These are phyloP conservation scores for Byssochlamys sp. DNA, from an alignment of 2,329 filamentous ascomycete species.

Conservation along the genomic window DNA sequence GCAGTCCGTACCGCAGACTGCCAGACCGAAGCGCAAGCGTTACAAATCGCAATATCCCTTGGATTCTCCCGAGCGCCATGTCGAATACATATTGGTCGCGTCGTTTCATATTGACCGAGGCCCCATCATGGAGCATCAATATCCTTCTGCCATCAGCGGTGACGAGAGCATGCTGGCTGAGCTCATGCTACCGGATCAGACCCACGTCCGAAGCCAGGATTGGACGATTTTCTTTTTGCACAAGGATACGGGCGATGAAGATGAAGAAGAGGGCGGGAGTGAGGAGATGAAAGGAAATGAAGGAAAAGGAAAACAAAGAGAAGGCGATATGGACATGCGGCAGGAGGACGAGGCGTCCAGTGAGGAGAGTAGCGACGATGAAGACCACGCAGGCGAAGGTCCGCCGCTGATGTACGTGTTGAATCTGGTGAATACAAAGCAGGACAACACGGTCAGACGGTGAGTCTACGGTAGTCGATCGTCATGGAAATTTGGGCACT, in stretches of 20 bases:
- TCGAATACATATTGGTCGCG: slow-evolving; percentile 95
- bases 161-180: slow-evolving; percentile 98
- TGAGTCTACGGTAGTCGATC: slow-evolving; percentile 20
- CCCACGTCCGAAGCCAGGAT: slow-evolving; percentile 86
- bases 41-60: slow-evolving; percentile 67
- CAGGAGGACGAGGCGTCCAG: slow-evolving; percentile 39
- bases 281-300: slow-evolving; percentile 35
- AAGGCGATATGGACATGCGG: slow-evolving; percentile 42
- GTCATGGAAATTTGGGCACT: background rate
- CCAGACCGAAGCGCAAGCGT: slow-evolving; percentile 37
- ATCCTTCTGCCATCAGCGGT: slow-evolving; percentile 84
- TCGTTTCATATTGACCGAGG: slow-evolving; percentile 95
- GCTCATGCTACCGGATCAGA: slow-evolving; percentile 95
- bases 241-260: slow-evolving; percentile 78
- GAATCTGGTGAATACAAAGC: slow-evolving; percentile 95
- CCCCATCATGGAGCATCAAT: slow-evolving; percentile 97
- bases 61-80: slow-evolving; percentile 75
- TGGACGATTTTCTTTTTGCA: slow-evolving; percentile 99
- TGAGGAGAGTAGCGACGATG: slow-evolving; percentile 45
- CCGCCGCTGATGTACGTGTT: slow-evolving; percentile 92
- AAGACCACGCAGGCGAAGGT: slow-evolving; percentile 65
- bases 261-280: slow-evolving; percentile 56
- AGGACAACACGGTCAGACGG: slow-evolving; percentile 79
- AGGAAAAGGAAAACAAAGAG: slow-evolving; percentile 34
- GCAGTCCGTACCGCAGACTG: slow-evolving; percentile 36